Evolutionary conservation across 495 filamentous ascomycete genomes (phyloP).

Genomic region (Xylaria sp.): DNA sequence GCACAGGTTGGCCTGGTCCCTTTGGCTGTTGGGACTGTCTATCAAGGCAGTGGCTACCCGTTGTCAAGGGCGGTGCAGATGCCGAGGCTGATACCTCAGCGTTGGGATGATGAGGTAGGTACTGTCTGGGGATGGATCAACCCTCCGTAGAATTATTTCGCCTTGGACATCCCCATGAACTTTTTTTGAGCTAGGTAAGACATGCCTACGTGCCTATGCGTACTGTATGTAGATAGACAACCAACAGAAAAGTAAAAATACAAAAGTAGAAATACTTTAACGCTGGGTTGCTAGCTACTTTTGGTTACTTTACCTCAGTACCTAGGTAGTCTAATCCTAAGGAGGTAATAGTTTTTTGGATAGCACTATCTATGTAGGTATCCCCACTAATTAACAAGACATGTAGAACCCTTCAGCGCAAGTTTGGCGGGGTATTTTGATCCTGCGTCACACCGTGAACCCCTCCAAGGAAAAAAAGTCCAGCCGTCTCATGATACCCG

Average conservation of each 20-base stretch:
- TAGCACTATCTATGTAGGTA: neutral
- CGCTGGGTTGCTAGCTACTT: neutral
- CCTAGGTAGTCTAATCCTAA: neutral
- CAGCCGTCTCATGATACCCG: neutral
- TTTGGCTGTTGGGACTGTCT: neutral
- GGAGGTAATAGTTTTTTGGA: neutral
- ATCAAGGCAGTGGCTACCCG: neutral
- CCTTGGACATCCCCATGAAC: neutral
- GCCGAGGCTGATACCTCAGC: neutral
- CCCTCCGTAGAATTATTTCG: neutral
- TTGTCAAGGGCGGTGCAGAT: neutral
- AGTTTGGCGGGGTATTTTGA: slow-evolving; percentile 15
- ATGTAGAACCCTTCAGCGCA: neutral
- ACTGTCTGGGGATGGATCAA: neutral
- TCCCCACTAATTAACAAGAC: neutral
- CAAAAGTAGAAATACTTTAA: too few species aligned
- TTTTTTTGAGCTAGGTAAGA: neutral
- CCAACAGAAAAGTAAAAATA: too few species aligned
- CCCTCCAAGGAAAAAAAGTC: slow-evolving; percentile 23
- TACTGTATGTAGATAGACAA: too few species aligned
- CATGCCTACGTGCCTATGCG: neutral
- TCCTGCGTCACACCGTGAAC: slow-evolving; percentile 22
- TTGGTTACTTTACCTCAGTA: neutral
- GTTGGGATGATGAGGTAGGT: neutral
- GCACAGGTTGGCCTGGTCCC: neutral